A percentile compares a stretch with the other conserved stretches of the same genome.
phyloP scores from a whole-genome alignment of 768 basidiomycete genomes.

The Lentinula lateritia region DNA sequence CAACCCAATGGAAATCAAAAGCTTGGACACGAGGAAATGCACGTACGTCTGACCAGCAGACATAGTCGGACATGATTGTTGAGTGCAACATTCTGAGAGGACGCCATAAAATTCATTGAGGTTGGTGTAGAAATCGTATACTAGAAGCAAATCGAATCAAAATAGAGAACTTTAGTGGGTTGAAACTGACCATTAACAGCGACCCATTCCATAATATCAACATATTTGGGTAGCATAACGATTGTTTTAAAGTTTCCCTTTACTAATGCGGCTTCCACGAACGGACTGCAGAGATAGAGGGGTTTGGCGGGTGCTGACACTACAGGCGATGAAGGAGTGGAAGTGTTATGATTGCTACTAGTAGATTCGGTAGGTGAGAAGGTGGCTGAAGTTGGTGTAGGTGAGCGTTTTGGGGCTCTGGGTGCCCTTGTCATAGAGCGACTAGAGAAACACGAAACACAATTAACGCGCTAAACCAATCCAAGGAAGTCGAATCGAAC shows the following conservation, averaged over 20 bases:
- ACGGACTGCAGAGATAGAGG: conserved; percentile 89
- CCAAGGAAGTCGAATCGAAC: conserved; percentile 30
- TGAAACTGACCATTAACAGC: conserved; percentile 58
- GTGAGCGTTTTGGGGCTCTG: conserved; percentile 65
- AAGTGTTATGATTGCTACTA: conserved; percentile 24
- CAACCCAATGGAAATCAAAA: not conserved
- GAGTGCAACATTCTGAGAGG: conserved; percentile 90
- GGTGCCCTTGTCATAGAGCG: conserved; percentile 73
- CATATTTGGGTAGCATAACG: conserved; percentile 81
- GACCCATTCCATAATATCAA: conserved; percentile 99
- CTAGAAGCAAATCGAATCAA: conserved; percentile 34
- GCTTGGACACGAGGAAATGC: not conserved
- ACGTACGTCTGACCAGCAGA: conserved; percentile 84
- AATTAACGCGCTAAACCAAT: conserved; percentile 7
- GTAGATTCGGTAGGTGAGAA: conserved; percentile 41
- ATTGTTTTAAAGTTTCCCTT: conserved; percentile 99
- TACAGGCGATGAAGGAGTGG: conserved; percentile 33
- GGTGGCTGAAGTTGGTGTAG: conserved; percentile 68
- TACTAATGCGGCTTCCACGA: conserved; percentile 94
- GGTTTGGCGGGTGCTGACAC: conserved; percentile 42
- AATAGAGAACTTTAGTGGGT: not conserved
- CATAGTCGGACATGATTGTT: conserved; percentile 88
- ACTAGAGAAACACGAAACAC: conserved; percentile 24
- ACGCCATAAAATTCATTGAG: conserved; percentile 96
- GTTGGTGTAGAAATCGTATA: conserved; percentile 97